A percentile compares a stretch with the other conserved stretches of the same genome.
phyloP scores from a whole-genome alignment of 2,329 filamentous ascomycete species.

The Bipolaris gigantea region DNA sequence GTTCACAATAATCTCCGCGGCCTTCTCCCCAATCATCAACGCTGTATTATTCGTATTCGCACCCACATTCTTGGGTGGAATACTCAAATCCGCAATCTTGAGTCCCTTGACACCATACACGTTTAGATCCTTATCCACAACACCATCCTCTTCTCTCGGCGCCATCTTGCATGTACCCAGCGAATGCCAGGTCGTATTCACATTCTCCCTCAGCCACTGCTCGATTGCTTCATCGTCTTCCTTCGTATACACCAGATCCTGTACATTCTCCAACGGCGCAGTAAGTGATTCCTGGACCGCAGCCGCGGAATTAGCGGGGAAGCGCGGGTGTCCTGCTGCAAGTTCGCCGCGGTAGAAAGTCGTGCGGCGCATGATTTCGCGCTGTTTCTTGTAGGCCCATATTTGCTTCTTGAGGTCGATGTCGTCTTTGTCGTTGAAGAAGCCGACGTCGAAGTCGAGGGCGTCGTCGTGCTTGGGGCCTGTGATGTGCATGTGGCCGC shows the following conservation, averaged over 20 bases:
- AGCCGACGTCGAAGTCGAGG: conserved; percentile 61
- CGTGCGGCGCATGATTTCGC: conserved; percentile 61
- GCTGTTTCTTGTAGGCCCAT: conserved; percentile 67
- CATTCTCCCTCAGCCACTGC: conserved; percentile 45
- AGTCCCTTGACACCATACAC: conserved; percentile 33
- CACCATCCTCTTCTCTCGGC: conserved; percentile 33
- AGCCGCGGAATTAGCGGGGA: conserved; percentile 24
- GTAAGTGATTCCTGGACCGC: conserved; percentile 15
- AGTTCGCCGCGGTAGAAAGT: conserved; percentile 52
- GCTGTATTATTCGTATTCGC: conserved; percentile 54
- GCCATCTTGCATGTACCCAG: conserved; percentile 41
- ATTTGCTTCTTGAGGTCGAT: conserved; percentile 62
- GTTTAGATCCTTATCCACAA: conserved; percentile 32
- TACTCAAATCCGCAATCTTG: conserved; percentile 51
- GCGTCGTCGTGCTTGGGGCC: conserved; percentile 49
- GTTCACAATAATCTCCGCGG: conserved; percentile 32
- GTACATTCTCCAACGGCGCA: conserved; percentile 12
- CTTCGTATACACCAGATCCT: conserved; percentile 27
- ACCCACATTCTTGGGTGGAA: conserved; percentile 49
- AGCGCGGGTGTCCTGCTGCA: conserved; percentile 24
- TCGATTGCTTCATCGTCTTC: conserved; percentile 45
- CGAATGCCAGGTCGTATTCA: conserved; percentile 41
- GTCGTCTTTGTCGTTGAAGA: conserved; percentile 57
- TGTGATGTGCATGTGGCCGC: conserved; percentile 63
- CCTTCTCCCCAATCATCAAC: conserved; percentile 42